Base-by-base conservation (phyloP, 768 basidiomycete genomes). In the Podaxis rugospora region DNA sequence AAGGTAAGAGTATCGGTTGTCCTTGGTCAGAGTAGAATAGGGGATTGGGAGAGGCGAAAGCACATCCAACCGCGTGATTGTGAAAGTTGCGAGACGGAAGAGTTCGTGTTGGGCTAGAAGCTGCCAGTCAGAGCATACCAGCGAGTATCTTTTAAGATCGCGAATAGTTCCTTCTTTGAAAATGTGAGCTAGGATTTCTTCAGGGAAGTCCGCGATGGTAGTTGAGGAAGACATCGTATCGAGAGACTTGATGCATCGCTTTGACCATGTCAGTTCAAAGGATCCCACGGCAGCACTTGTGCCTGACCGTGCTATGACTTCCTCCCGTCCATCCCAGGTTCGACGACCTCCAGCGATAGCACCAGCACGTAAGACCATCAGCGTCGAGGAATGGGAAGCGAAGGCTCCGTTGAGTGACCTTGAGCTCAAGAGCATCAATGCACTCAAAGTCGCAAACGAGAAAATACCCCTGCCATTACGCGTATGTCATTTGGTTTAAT, bases 371-470 rank as follows among this genome's bases (percentile, higher is more conserved):
- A 59, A 59, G 7, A 75, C 76, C 1, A 77, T 92, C 37, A 87
- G 78, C 44, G 78, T 96, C 3, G 95, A 97, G 70, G 93, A 96
- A 75, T 98, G 95, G 95, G 95, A 97, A 66, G 72, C 84, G 0
- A 89, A 84, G 65, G 85, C 93, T 0, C 92, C 92, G 2, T 72
- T 98, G 32, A 80, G 78, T 32, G 89, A 95, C 49, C 68, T 81
- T 10, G 88, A 92, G 67, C 75, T 81, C 16, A 80, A 80, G 57
- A 93, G 89, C 64, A 32, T 32, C 32, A 32, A 32, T 32, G 32
- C 32, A 32, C 32, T 32, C 32, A 88, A 90, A 69, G 70, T 78
- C 21, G 86, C 84, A 2, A 83, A 80, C 61, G 86, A 88, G 68
- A 73, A 77, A 28, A 71, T 79, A 5, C 84, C 87, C 1, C 69